These are phyloP conservation scores for Meyerozyma athensensis DNA, from an alignment of 1,139 yeast species.

Conservation along the genomic window DNA sequence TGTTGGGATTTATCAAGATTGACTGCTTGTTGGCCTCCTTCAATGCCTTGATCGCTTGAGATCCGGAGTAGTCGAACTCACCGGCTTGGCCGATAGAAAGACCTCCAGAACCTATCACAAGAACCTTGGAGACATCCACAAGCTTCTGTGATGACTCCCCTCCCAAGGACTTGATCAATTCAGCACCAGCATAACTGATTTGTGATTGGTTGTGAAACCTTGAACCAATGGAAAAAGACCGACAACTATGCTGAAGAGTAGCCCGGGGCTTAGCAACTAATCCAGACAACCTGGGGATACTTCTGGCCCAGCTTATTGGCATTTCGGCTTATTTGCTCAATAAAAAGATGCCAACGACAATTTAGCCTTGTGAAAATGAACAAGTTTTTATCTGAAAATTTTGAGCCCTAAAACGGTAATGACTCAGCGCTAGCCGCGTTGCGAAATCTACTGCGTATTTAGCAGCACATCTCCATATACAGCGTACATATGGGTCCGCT, in stretches of 20 bases:
- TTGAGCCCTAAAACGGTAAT: constrained; percentile 15
- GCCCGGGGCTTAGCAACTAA: background rate
- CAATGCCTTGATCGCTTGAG: constrained; percentile 95
- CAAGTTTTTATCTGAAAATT: constrained; percentile 6
- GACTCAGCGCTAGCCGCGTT: constrained; percentile 19
- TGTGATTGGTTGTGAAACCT: constrained; percentile 7
- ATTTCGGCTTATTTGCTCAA: background rate
- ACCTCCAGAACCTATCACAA: constrained; percentile 97
- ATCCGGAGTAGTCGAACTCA: constrained; percentile 96
- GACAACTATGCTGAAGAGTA: constrained; percentile 6
- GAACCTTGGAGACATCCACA: constrained; percentile 84
- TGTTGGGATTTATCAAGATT: constrained; percentile 90
- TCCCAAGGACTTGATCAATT: constrained; percentile 41
- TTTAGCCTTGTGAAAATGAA: background rate
- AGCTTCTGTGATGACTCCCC: constrained; percentile 49
- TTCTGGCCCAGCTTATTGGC: constrained; percentile 1
- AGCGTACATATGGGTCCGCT: background rate
- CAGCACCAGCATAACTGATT: constrained; percentile 49
- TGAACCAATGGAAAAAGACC: background rate
- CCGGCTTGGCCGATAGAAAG: constrained; percentile 99
- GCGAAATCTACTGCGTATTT: constrained; percentile 10
- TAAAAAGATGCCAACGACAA: constrained; percentile 3
- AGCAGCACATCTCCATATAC: background rate
- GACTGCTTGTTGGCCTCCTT: constrained; percentile 84
- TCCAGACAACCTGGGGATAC: background rate